Percentiles rank a stretch among this genome's conserved stretches.
Evolutionary conservation across 2,329 filamentous ascomycete species (phyloP).

Genomic region (Magnaporthales sp.): DNA sequence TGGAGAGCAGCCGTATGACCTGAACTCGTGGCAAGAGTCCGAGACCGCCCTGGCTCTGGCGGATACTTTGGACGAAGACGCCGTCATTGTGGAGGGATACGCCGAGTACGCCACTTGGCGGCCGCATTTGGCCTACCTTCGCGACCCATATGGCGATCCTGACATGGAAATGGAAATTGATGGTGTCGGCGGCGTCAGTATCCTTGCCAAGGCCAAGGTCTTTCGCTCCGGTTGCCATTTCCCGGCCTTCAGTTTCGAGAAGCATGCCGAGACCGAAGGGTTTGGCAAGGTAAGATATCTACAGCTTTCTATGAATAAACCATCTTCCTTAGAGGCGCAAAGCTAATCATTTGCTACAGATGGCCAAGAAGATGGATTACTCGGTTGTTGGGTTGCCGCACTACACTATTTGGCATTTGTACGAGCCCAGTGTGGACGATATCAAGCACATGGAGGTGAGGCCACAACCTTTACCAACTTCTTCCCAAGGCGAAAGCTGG

Average conservation of each 20-base stretch:
- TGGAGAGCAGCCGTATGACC: constrained; percentile 93
- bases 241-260: constrained; percentile 96
- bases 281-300: constrained; percentile 68
- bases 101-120: constrained; percentile 98
- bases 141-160: constrained; percentile 93
- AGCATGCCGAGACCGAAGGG: constrained; percentile 95
- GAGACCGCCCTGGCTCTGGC: constrained; percentile 91
- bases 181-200: constrained; percentile 94
- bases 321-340: not conserved
- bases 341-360: constrained; percentile 41
- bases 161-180: constrained; percentile 99
- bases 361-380: constrained; percentile 93
- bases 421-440: constrained; percentile 97
- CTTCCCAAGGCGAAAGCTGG: not conserved
- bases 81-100: constrained; percentile 97
- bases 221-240: constrained; percentile 96
- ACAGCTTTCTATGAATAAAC: not conserved
- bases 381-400: constrained; percentile 93
- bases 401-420: constrained; percentile 99
- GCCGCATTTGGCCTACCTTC: constrained; percentile 90
- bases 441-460: constrained; percentile 87
- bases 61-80: constrained; percentile 93
- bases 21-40: constrained; percentile 99
- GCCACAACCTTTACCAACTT: not conserved
- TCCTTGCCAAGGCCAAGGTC: constrained; percentile 89